Base-by-base conservation (phyloP, 805 yeast species). In the Schwanniomyces occidentalis region DNA sequence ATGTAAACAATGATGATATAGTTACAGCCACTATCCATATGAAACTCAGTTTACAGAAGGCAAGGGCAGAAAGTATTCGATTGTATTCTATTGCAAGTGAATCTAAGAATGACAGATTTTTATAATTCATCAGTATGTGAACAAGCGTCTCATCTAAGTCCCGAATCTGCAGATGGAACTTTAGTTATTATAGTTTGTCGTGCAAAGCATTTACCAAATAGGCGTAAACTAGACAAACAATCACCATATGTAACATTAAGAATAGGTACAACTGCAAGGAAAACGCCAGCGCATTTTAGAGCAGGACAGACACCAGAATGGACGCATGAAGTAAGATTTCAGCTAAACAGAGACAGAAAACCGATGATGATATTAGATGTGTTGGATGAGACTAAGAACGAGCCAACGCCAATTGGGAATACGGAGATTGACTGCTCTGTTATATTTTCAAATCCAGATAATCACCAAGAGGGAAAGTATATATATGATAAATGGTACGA, bases 231-330 rank as follows among this genome's bases (percentile, higher is more conserved):
- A 33, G 97, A 95, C 51, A 93, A 93, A 52, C 99, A 93, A 61
- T 84, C 86, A 45, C 99, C 98, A 2, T 90, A 87, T 61, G 84
- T 89, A 41, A 78, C 91, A 5, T 71, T 86, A 8, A 68, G 98
- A 37, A 71, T 93, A 4, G 91, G 90, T 18, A 87, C 86, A 40
- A 76, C 77, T 48, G 91, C 95, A 7, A 80, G 85, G 44, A 79
- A 83, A 51, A 87, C 97, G 1, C 80, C 79, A 22, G 73, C 87
- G 0, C 80, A 85, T 40, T 74, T 77, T 34, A 66, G 98, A 46
- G 99, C 96, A 1, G 99, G 99, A 2, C 99, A 93, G 55, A 84
- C 86, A 4, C 99, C 99, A 1, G 76, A 70, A 14, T 93, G 97
- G 87, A 81, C 86, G 40, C 80, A 80, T 41, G 88, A 85, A 44